phyloP scores from a whole-genome alignment of 176 grass and related monocot genomes.

The Zea luxurians region DNA sequence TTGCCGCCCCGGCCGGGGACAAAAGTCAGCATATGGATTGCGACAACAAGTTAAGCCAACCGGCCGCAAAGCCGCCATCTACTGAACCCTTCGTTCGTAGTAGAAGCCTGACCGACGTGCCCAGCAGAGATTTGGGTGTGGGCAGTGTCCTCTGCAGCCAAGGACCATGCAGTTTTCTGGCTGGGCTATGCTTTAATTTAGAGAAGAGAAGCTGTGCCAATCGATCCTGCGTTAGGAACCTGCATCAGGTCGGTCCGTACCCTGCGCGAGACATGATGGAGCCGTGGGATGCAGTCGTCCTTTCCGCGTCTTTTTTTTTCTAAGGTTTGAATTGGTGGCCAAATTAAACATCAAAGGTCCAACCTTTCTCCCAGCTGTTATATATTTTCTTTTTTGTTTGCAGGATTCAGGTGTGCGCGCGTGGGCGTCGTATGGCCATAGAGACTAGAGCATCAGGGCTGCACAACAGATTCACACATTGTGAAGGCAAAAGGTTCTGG shows the following conservation, averaged over 20 bases:
- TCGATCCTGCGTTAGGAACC: constrained; percentile 2
- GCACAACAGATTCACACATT: constrained; percentile 40
- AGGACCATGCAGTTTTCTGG: too few species aligned
- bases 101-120: too few species aligned
- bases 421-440: constrained; percentile 29
- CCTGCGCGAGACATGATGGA: not conserved
- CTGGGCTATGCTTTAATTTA: too few species aligned
- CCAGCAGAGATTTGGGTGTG: too few species aligned
- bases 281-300: constrained; percentile 10
- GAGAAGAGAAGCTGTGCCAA: too few species aligned
- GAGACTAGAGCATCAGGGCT: constrained; percentile 18
- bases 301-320: constrained; percentile 26
- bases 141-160: too few species aligned
- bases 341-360: constrained; percentile 15
- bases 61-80: too few species aligned
- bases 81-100: too few species aligned
- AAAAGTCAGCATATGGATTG: too few species aligned
- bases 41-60: too few species aligned
- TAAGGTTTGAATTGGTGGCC: constrained; percentile 63
- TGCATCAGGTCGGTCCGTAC: constrained; percentile 25
- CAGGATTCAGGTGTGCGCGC: constrained; percentile 20
- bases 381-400: not conserved
- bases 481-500: constrained; percentile 26
- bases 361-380: too few species aligned
- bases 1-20: too few species aligned